Evolutionary conservation across 2,329 filamentous ascomycete genomes (phyloP).

Genomic region (Thermomyces lanuginosus): DNA sequence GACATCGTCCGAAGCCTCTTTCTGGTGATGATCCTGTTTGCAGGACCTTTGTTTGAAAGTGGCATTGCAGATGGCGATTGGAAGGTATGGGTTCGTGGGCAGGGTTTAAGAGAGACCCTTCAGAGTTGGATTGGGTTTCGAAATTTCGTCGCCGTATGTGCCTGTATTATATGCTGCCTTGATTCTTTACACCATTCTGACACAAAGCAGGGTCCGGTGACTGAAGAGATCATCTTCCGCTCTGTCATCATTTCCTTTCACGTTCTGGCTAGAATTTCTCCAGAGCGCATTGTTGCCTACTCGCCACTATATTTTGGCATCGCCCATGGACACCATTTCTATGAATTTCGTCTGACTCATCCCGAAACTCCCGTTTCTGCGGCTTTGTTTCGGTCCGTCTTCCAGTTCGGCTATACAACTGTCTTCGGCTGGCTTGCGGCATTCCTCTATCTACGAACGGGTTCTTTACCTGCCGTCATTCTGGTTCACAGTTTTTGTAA

Average conservation of each 20-base stretch:
- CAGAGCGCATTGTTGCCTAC: slow-evolving; percentile 51
- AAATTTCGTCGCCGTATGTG: slow-evolving; percentile 61
- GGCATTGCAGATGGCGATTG: slow-evolving; percentile 57
- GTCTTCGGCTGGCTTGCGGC: slow-evolving; percentile 87
- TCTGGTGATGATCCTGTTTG: slow-evolving; percentile 64
- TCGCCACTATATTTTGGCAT: slow-evolving; percentile 83
- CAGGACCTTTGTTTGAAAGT: slow-evolving; percentile 67
- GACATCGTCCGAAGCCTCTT: slow-evolving; percentile 50
- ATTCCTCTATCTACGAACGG: slow-evolving; percentile 74
- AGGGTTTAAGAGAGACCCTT: slow-evolving; percentile 43
- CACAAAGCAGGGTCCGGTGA: slow-evolving; percentile 53
- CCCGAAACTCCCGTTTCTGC: slow-evolving; percentile 48
- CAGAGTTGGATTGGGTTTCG: slow-evolving; percentile 68
- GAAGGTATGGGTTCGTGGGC: slow-evolving; percentile 45
- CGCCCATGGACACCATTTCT: slow-evolving; percentile 88
- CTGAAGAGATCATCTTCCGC: slow-evolving; percentile 88
- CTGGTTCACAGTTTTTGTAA: slow-evolving; percentile 82
- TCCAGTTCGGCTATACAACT: slow-evolving; percentile 83
- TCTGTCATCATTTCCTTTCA: slow-evolving; percentile 72
- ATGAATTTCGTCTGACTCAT: slow-evolving; percentile 75
- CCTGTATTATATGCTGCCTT: neutral
- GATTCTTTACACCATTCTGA: slow-evolving; percentile 1
- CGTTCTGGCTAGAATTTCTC: slow-evolving; percentile 48
- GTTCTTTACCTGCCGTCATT: slow-evolving; percentile 60
- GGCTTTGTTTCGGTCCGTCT: slow-evolving; percentile 52